Conservation (phyloP, 2,329 filamentous ascomycete genomes). For the Pseudopithomyces maydicus region DNA sequence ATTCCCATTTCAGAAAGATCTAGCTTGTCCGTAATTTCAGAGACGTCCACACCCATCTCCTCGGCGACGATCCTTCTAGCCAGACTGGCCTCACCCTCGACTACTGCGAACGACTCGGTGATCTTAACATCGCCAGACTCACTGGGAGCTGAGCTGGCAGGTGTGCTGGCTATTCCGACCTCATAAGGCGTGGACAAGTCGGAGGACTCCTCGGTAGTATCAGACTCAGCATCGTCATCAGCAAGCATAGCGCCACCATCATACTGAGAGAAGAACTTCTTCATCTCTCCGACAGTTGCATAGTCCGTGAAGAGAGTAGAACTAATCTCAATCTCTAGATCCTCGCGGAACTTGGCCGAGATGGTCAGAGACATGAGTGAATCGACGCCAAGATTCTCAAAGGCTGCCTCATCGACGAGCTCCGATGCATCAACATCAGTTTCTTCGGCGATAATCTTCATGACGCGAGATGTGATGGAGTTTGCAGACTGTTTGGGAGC, state of each 20-base stretch:
- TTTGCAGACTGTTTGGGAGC: slow-evolving; percentile 51
- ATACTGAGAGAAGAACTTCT: slow-evolving; percentile 59
- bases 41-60: slow-evolving; percentile 70
- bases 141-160: slow-evolving; percentile 56
- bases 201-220: slow-evolving; percentile 44
- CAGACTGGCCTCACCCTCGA: slow-evolving; percentile 49
- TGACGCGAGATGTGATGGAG: slow-evolving; percentile 59
- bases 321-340: slow-evolving; percentile 63
- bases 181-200: slow-evolving; percentile 51
- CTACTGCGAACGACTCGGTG: slow-evolving; percentile 36
- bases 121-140: slow-evolving; percentile 44
- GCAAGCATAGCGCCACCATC: slow-evolving; percentile 47
- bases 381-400: slow-evolving; percentile 67
- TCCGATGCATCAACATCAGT: slow-evolving; percentile 64
- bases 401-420: slow-evolving; percentile 64
- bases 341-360: slow-evolving; percentile 66
- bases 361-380: slow-evolving; percentile 66
- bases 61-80: slow-evolving; percentile 57
- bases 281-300: slow-evolving; percentile 64
- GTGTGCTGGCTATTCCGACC: slow-evolving; percentile 50
- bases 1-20: slow-evolving; percentile 66
- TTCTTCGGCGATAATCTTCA: slow-evolving; percentile 71
- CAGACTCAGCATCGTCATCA: slow-evolving; percentile 50
- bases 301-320: slow-evolving; percentile 65
- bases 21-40: slow-evolving; percentile 58